These are phyloP conservation scores for Parastagonospora avenae DNA, from an alignment of 2,329 filamentous ascomycete genomes.

Conservation along the genomic window DNA sequence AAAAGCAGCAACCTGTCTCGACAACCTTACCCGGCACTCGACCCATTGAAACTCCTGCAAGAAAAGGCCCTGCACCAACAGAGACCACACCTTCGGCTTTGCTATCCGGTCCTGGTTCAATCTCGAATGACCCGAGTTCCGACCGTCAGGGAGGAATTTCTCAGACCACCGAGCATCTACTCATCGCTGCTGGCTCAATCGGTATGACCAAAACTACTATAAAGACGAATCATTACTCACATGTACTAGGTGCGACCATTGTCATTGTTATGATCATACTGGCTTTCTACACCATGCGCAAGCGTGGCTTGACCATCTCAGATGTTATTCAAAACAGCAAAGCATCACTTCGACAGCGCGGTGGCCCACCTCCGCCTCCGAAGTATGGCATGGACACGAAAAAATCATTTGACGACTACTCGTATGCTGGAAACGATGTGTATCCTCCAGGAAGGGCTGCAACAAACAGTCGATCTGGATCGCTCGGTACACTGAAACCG, in stretches of 20 bases:
- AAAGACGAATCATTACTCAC: slow-evolving; percentile 13
- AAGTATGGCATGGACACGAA: slow-evolving; percentile 36
- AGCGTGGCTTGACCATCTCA: slow-evolving; percentile 40
- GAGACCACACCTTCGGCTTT: slow-evolving; percentile 29
- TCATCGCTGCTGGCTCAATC: slow-evolving; percentile 50
- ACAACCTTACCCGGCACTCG: slow-evolving; percentile 23
- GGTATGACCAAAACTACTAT: slow-evolving; percentile 21
- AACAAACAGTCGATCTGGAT: slow-evolving; percentile 30
- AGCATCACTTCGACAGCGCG: slow-evolving; percentile 21
- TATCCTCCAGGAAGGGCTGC: slow-evolving; percentile 32
- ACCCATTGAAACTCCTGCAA: slow-evolving; percentile 25
- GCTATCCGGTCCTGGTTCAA: slow-evolving; percentile 8
- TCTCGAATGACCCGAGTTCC: slow-evolving; percentile 9
- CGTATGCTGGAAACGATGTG: slow-evolving; percentile 29
- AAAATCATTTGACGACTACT: slow-evolving; percentile 23
- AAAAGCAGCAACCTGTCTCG: slow-evolving; percentile 26
- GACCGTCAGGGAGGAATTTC: slow-evolving; percentile 34
- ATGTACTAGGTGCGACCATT: slow-evolving; percentile 42
- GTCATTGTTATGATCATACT: slow-evolving; percentile 45
- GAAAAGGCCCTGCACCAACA: slow-evolving; percentile 32
- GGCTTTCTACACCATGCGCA: slow-evolving; percentile 45
- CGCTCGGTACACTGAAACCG: slow-evolving; percentile 35
- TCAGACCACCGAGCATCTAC: slow-evolving; percentile 45
- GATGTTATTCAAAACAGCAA: slow-evolving; percentile 34
- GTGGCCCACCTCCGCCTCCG: slow-evolving; percentile 26